Base-by-base conservation (phyloP, 202 grass and related monocot species). In the Panicum hallii region DNA sequence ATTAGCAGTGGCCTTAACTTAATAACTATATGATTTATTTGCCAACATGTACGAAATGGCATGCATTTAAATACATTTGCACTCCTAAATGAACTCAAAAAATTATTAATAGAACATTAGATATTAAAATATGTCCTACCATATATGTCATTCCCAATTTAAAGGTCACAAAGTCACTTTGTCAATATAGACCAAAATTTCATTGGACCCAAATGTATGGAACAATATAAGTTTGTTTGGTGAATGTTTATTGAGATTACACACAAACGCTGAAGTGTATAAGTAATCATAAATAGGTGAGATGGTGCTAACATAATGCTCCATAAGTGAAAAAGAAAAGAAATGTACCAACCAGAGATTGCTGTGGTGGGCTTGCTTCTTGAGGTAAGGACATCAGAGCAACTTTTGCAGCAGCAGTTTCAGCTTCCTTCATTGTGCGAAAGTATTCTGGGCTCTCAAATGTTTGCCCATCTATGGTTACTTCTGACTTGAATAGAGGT, bases 331-430 rank as follows among this genome's bases (percentile, higher is more conserved):
- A 68, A 79, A 53, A 23, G 17, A 60, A 75, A 86, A 80, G 81
- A 55, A 72, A 45, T 70, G 46, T 20, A 88, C 79, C 6, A 44
- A 86, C 90, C 84, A 0, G 53, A 17, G 62, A 79, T 74, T 88
- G 74, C 50, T 78, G 30, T 70, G 81, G 81, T 66, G 67, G 80
- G 75, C 67, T 79, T 85, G 26, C 85, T 79, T 98, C 87, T 85
- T 61, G 65, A 42, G 81, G 72, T 86, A 93, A 92, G 70, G 67
- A 91, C 84, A 85, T 87, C 26, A 98, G 70, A 79, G 93, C 93
- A 67, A 90, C 77, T 83, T 90, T 67, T 81, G 95, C 95, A 85
- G 91, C 95, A 64, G 84, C 79, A 50, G 67, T 44, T 83, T 98
- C 93, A 19, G 95, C 89, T 82, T 95, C 91, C 64, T 87, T 94